Conservation (phyloP, 2,329 filamentous ascomycete species). For the Grosmannia penicillata region DNA sequence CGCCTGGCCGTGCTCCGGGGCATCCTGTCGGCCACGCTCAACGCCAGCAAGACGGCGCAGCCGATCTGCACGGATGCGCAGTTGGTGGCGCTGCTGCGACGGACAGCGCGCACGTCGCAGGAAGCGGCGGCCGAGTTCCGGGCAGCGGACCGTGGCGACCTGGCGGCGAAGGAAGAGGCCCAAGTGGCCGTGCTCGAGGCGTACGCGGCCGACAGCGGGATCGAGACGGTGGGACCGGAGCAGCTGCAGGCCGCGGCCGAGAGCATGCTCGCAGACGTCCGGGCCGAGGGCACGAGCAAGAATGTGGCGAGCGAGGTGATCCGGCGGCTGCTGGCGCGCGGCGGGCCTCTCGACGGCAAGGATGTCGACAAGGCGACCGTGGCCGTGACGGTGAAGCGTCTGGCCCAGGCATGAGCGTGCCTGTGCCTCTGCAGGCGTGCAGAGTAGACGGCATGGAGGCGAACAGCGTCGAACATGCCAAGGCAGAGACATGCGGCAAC, state of each 20-base stretch:
- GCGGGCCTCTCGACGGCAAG: constrained; percentile 43
- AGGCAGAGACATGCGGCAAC: too few species aligned
- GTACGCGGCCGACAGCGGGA: constrained; percentile 44
- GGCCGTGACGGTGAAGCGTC: constrained; percentile 39
- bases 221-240: constrained; percentile 41
- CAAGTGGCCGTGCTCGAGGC: constrained; percentile 52
- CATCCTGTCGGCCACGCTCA: constrained; percentile 55
- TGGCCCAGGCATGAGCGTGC: background rate
- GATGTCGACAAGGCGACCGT: constrained; percentile 48
- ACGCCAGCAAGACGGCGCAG: constrained; percentile 56
- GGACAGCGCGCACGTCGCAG: constrained; percentile 40
- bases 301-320: constrained; percentile 43
- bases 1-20: constrained; percentile 55
- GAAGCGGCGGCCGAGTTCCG: constrained; percentile 51
- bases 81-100: constrained; percentile 52
- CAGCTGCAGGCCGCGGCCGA: constrained; percentile 41
- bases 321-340: constrained; percentile 39
- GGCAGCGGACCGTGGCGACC: constrained; percentile 47
- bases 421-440: too few species aligned
- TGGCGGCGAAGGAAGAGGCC: constrained; percentile 54
- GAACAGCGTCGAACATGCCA: too few species aligned
- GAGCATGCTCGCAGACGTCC: constrained; percentile 34
- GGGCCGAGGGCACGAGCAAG: constrained; percentile 31
- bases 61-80: constrained; percentile 59
- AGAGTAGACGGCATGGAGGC: too few species aligned